Base-by-base conservation (phyloP, 371 early-diverging fungal species). In the Parasitella parasitica region DNA sequence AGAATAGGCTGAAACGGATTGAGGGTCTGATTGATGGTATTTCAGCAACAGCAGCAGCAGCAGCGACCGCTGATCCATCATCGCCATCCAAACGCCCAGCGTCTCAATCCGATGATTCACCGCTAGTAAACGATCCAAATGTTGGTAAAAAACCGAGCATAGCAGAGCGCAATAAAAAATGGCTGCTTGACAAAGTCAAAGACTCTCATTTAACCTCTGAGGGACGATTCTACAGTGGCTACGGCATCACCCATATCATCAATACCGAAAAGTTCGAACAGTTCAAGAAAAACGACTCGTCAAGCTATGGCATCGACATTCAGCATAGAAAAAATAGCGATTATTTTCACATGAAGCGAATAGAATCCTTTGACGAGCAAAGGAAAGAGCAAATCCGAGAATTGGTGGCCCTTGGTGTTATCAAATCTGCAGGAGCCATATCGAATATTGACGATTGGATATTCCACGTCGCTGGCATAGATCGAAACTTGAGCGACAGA, bases 401-500 rank as follows among this genome's bases (percentile, higher is more conserved):
- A 28, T 34, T 68, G 8, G 16, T 57, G 39, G 9, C 60, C 27
- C 6, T 55, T 20, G 52, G 50, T 13, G 16, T 51, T 8, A 36
- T 62, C 4, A 24, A 43, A 30, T 48, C 66, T 15, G 22, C 50
- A 6, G 56, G 60, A 24, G 43, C 48, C 22, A 16, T 56, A 15
- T 27, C 28, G 15, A 27, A 24, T 38, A 61, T 70, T 9, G 48
- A 58, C 6, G 65, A 72, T n/a, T 66, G 67, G 70, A 67, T 70
- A 24, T 51, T 37, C n/a, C 61, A 36, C 4, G 61, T 64, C 1
- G 52, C 67, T 9, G 67, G 65, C 7, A 54, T 73, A 5, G 59
- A 63, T 22, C 70, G 60, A 55, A 16, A 28, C n/a, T 38, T 60
- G 9, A 70, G 73, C 28, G 70, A 73, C 61, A 27, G 54, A n/a